Conservation (phyloP, 352 stramenopile species). For the Phytophthora cactorum region DNA sequence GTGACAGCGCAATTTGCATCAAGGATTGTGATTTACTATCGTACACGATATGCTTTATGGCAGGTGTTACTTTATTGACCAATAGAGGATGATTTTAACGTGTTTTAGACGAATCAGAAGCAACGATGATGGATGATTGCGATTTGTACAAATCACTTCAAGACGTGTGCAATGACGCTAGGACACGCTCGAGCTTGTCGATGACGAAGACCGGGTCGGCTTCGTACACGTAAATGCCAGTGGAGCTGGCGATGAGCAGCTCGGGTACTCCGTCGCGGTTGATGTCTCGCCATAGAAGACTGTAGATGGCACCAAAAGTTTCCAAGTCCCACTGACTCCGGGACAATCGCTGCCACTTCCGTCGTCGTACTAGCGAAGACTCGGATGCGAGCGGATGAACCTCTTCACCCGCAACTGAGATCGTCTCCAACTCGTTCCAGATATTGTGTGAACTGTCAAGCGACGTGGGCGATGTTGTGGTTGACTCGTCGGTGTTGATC, state of each 20-base stretch:
- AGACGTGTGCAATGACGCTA: slow-evolving; percentile 25
- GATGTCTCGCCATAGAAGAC: slow-evolving; percentile 67
- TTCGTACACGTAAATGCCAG: slow-evolving; percentile 74
- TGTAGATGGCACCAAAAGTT: slow-evolving; percentile 76
- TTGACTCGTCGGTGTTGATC: not conserved
- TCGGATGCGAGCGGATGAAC: not conserved
- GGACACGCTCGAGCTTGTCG: slow-evolving; percentile 36
- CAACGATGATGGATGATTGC: slow-evolving; percentile 11
- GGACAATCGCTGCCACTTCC: slow-evolving; percentile 46
- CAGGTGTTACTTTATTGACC: not conserved
- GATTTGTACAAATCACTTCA: slow-evolving; percentile 18
- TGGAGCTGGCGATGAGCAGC: slow-evolving; percentile 67
- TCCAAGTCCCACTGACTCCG: slow-evolving; percentile 51
- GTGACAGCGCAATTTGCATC: slow-evolving; percentile 17
- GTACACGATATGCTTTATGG: slow-evolving; percentile 10
- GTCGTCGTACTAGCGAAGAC: slow-evolving; percentile 12
- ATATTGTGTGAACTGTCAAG: slow-evolving; percentile 36
- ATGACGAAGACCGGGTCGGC: slow-evolving; percentile 50
- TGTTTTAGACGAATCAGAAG: slow-evolving; percentile 19
- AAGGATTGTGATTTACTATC: slow-evolving; percentile 16
- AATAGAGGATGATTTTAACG: not conserved
- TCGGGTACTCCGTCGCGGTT: slow-evolving; percentile 73
- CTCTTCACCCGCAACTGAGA: slow-evolving; percentile 5
- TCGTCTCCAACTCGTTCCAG: slow-evolving; percentile 29
- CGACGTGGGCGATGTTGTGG: slow-evolving; percentile 17